Evolutionary conservation across 306 rosid genomes (phyloP), one percentile per base, ranked within the genome.

Genomic region (Castanopsis chinensis): DNA sequence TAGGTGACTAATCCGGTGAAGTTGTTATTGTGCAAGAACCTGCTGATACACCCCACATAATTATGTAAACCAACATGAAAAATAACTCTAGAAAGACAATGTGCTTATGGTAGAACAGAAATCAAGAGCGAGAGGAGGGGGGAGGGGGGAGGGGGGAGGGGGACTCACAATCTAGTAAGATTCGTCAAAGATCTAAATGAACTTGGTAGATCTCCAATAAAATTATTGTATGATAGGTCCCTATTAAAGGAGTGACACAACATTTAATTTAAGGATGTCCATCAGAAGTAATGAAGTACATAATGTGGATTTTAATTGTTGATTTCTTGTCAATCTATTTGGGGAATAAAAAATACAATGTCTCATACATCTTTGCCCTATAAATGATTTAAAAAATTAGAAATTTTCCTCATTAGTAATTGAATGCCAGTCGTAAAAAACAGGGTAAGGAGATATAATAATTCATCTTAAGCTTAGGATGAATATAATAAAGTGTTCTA

Each of bases 151-250:
- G 27, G 41, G 37, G 41, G 33, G 33, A n/a, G 57, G 49, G 54
- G 79, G 86, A 75, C 92, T 87, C 83, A 91, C 99, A 94, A 57
- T 84, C 82, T 78, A 30, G 83, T 77, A 73, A 94, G 85, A 80
- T 83, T 89, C 71, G 81, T 86, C 87, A 92, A 73, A 85, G 92
- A 88, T 71, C 87, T 95, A 81, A 94, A 90, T 74, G 99, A 94
- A 79, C 91, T 88, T n/a, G 99, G 97, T 68, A 94, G 87, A 88
- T 94, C 99, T 74, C 99, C 99, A 1, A 89, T 82, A 70, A 94
- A 86, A 81, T 89, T 88, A 77, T 94, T 94, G 75, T 82, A 80
- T 12, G 97, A 94, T 75, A 94, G 88, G 82, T 92, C 99, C 93
- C 97, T 94, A 88, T 20, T 60, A 52, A 86, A 72, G 30, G 71